phyloP scores from a whole-genome alignment of 352 stramenopile species.

The Phytopythium sindhum region DNA sequence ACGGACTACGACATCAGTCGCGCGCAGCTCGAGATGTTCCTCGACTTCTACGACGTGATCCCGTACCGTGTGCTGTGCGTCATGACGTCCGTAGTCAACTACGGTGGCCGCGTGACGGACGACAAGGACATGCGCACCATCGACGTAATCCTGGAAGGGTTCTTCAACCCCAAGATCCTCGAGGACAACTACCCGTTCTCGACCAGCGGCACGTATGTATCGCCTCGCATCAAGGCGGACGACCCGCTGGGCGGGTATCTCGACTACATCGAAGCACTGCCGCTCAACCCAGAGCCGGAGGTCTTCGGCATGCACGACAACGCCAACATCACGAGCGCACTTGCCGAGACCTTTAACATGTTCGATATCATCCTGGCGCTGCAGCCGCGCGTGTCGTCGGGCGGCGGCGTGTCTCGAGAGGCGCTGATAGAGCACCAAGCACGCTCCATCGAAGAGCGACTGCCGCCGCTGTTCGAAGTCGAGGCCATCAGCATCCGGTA shows the following conservation, averaged over 20 bases:
- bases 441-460: conserved; percentile 72
- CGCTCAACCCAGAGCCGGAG: conserved; percentile 89
- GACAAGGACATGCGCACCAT: conserved; percentile 91
- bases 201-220: conserved; percentile 62
- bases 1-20: conserved; percentile 86
- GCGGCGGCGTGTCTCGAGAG: conserved; percentile 78
- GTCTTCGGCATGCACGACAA: conserved; percentile 96
- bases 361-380: conserved; percentile 88
- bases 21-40: conserved; percentile 89
- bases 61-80: conserved; percentile 87
- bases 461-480: conserved; percentile 80
- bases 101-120: conserved; percentile 92
- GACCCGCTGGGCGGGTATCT: conserved; percentile 80
- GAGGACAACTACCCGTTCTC: conserved; percentile 62
- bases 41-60: conserved; percentile 84
- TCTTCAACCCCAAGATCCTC: conserved; percentile 76
- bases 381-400: conserved; percentile 76
- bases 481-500: conserved; percentile 84
- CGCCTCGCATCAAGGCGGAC: conserved; percentile 55
- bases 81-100: conserved; percentile 89
- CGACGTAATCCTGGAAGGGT: conserved; percentile 75
- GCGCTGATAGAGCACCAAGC: conserved; percentile 86
- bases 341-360: conserved; percentile 87
- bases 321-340: conserved; percentile 92
- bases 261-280: conserved; percentile 82